Evolutionary conservation across 2,329 filamentous ascomycete species (phyloP), one percentile per base, ranked within the genome.

Genomic region (Fusarium continuum): DNA sequence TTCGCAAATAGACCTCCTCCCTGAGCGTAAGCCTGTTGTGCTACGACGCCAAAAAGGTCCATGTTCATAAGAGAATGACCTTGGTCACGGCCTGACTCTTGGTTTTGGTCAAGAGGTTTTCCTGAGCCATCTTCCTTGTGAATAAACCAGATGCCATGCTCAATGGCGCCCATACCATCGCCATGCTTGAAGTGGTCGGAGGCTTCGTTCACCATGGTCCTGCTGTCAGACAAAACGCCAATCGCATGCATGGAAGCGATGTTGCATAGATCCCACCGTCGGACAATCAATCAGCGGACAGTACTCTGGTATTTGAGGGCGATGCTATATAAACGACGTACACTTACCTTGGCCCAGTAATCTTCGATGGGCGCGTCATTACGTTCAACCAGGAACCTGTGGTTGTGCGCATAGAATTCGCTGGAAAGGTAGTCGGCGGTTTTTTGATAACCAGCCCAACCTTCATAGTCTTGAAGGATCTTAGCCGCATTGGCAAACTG

Each of bases 401-500:
- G 7, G 23, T 41, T 46, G 44, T 51, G 2, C 28, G 13, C 41
- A 55, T 52, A 19, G 26, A 22, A 13, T 16, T 31, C 11, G 46
- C 40, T 10, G 53, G 11, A 60, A 7, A 29, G 28, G 14, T 29
- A 29, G 28, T 29, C 28, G 2, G 28, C 11, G 3, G 14, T 29
- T 9, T 6, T 29, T 7, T 29, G 28, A 6, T 29, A 29, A 3
- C 28, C 55, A 13, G 63, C 19, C 75, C 77, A 79, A 3, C 69
- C 72, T 8, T 45, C 22, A 45, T 79, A 76, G 17, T 53, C 62
- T 2, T 77, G 68, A 39, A 82, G 67, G 2, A 82, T 69, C 55
- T 82, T 80, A 0, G 74, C 80, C 0, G 76, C 79, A 40, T 82
- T 82, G 14, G 79, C 80, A 11, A 82, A 68, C 56, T 82, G 71